Base-by-base conservation (phyloP, 352 stramenopile species). In the Thalassiosira livingstoniorum region DNA sequence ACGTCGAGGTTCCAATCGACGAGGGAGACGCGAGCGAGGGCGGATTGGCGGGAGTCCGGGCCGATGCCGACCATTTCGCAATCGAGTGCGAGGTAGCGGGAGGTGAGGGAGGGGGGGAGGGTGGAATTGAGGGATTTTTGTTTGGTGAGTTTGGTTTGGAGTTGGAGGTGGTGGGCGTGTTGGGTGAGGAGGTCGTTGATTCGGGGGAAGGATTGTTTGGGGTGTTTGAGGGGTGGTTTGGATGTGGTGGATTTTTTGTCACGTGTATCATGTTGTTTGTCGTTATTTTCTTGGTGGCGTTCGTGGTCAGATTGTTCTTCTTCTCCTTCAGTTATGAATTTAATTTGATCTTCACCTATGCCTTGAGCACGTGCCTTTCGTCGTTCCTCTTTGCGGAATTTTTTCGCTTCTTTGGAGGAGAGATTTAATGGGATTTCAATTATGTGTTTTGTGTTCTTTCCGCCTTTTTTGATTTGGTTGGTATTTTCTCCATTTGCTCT, bases 1-100 rank as follows among this genome's bases (percentile, higher is more conserved):
- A 92, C 82, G 31, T 93, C 79, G 21, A 91, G 87, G 74, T 96
- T 61, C 85, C 92, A 97, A 80, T 97, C 88, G 0, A 96, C 88
- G 3, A 96, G 71, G 25, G 91, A 96, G 11, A 90, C 91, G 55
- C 94, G 92, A 25, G 95, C 96, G 31, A 98, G 77, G 1, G 86
- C 93, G 35, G 91, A 97, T 45, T 91, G 88, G 63, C 92, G 88
- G 2, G 93, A 94, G 27, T 86, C 82, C 1, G 67, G 73, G n/a
- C 95, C 96, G 39, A 97, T 94, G 45, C 95, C 95, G 25, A 98
- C 95, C 96, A 98, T 98, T 83, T 98, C 96, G 86, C 95, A 98
- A 90, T 98, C 95, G 29, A 98, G 65, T 15, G 91, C 95, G 29
- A 97, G 54, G 74, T 95, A 95, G 25, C 83, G 73, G 53, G 71